Conservation (phyloP, 2,329 filamentous ascomycete species). For the Pyrenochaeta sp. region DNA sequence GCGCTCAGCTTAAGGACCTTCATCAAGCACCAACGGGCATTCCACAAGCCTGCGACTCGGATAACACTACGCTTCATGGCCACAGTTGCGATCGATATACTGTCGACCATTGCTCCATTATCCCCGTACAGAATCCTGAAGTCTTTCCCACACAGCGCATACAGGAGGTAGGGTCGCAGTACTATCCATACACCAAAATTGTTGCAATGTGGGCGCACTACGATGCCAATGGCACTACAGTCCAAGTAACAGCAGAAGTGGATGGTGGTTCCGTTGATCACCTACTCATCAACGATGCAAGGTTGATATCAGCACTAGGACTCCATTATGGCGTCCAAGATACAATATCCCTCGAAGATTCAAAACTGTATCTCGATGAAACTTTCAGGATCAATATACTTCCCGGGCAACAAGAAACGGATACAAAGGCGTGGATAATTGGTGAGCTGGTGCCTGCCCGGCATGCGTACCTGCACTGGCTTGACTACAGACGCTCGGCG, state of each 20-base stretch:
- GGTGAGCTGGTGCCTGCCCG: slow-evolving; percentile 21
- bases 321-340: slow-evolving; percentile 7
- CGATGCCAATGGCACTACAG: slow-evolving; percentile 1
- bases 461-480: slow-evolving; percentile 27
- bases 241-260: slow-evolving; percentile 21
- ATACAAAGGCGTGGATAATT: slow-evolving; percentile 13
- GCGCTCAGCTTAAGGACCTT: neutral
- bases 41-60: neutral
- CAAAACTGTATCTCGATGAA: slow-evolving; percentile 7
- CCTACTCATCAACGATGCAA: slow-evolving; percentile 18
- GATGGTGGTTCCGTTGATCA: slow-evolving; percentile 23
- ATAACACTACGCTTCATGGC: neutral
- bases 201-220: slow-evolving; percentile 14
- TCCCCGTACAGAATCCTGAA: slow-evolving; percentile 19
- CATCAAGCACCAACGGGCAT: neutral
- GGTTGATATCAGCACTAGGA: slow-evolving; percentile 19
- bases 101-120: neutral
- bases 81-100: neutral
- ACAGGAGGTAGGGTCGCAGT: slow-evolving; percentile 21
- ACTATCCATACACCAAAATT: slow-evolving; percentile 17
- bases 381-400: slow-evolving; percentile 18
- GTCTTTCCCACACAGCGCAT: slow-evolving; percentile 19
- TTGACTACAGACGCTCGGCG: slow-evolving; percentile 13
- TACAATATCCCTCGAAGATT: neutral
- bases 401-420: neutral